phyloP scores from a whole-genome alignment of 164 flowering plant genomes.

The Piper longum region DNA sequence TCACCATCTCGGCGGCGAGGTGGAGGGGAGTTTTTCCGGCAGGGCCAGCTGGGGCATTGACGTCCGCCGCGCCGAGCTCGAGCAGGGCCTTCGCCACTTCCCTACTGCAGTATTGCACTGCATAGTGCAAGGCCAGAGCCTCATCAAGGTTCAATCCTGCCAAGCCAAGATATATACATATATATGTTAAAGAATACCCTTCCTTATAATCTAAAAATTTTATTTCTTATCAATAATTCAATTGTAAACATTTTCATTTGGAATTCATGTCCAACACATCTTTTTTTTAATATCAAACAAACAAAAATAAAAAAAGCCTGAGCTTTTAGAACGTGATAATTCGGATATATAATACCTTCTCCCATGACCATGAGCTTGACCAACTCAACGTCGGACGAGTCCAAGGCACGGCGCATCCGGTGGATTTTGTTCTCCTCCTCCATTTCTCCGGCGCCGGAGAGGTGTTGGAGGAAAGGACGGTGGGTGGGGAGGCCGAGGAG shows the following conservation, averaged over 20 bases:
- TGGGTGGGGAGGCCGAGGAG: constrained; percentile 37
- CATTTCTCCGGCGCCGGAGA: constrained; percentile 36
- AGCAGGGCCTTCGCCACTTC: constrained; percentile 37
- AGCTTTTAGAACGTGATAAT: too few relatives aligned
- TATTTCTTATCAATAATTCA: too few relatives aligned
- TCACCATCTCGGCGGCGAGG: constrained; percentile 92
- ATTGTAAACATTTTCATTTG: too few relatives aligned
- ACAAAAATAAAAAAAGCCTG: too few relatives aligned
- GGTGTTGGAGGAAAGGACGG: constrained; percentile 33
- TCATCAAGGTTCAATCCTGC: constrained; percentile 72
- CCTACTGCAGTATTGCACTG: constrained; percentile 81
- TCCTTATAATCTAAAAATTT: too few relatives aligned
- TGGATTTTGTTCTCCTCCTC: constrained; percentile 91
- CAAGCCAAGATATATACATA: too few relatives aligned
- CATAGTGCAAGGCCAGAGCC: constrained; percentile 80
- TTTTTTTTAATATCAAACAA: too few relatives aligned
- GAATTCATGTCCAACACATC: too few relatives aligned
- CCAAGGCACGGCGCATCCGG: constrained; percentile 84
- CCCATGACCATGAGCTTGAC: constrained; percentile 99
- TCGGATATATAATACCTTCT: constrained; percentile 23
- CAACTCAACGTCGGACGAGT: constrained; percentile 93
- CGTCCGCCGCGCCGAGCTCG: constrained; percentile 10
- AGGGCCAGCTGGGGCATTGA: constrained; percentile 83
- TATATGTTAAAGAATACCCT: too few relatives aligned
- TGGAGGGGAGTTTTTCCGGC: constrained; percentile 85